These are phyloP conservation scores for Populus hybrid DNA, from an alignment of 441 rosid genomes.

Conservation along the genomic window DNA sequence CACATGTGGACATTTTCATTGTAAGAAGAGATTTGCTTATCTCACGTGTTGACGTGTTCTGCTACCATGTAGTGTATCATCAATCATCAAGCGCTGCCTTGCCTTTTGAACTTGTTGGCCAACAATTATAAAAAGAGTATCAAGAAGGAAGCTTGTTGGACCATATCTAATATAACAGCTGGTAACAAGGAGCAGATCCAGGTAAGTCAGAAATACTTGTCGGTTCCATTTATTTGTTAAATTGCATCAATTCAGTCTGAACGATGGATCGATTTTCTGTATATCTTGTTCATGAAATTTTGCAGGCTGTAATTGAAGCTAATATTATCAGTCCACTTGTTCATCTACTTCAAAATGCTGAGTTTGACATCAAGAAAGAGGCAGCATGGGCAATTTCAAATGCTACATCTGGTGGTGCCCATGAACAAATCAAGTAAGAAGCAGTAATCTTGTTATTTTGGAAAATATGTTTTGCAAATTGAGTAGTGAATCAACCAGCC, in stretches of 20 bases:
- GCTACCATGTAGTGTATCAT: conserved; percentile 52
- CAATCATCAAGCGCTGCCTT: conserved; percentile 64
- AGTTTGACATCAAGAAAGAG: conserved; percentile 89
- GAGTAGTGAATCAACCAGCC: neutral
- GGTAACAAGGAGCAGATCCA: conserved; percentile 91
- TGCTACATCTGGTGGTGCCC: conserved; percentile 85
- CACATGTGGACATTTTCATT: neutral
- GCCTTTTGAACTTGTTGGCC: conserved; percentile 63
- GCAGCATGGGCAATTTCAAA: conserved; percentile 91
- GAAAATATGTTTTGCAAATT: neutral
- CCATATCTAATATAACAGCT: conserved; percentile 91
- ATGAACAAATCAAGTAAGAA: conserved; percentile 80
- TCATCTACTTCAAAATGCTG: conserved; percentile 75
- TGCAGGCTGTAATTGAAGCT: conserved; percentile 72
- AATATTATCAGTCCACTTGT: conserved; percentile 58
- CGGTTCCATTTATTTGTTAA: conserved; percentile 2
- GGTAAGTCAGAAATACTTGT: conserved; percentile 33
- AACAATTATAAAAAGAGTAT: conserved; percentile 75
- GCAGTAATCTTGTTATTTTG: neutral
- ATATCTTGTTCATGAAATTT: neutral
- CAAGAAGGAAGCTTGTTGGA: conserved; percentile 95
- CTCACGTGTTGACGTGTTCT: conserved; percentile 3
- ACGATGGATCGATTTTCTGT: neutral
- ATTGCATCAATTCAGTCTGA: neutral
- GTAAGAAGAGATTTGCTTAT: neutral